Evolutionary conservation across 768 basidiomycete genomes (phyloP).

Genomic region (Panus rudis): DNA sequence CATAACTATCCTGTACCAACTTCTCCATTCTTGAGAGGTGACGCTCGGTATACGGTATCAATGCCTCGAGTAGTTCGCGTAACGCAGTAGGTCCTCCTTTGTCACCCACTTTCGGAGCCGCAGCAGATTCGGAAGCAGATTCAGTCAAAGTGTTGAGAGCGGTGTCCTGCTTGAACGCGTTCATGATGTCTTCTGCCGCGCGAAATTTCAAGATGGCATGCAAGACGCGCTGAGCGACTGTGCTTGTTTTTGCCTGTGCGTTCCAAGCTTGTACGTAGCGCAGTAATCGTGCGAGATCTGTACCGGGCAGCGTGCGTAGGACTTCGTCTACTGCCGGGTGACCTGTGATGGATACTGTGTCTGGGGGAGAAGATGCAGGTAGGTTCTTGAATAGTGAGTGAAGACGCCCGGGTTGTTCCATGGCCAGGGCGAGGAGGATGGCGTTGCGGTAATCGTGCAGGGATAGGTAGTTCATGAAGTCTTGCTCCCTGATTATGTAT

Average conservation of each 20-base stretch:
- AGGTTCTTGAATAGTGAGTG: constrained; percentile 72
- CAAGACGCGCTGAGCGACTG: constrained; percentile 78
- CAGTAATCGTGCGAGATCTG: constrained; percentile 77
- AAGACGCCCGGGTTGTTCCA: constrained; percentile 89
- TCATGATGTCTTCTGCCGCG: constrained; percentile 64
- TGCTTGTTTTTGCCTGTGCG: constrained; percentile 82
- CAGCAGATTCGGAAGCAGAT: constrained; percentile 21
- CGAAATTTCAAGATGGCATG: constrained; percentile 76
- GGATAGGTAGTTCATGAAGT: constrained; percentile 84
- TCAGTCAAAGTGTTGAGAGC: constrained; percentile 10
- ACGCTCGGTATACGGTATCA: constrained; percentile 92
- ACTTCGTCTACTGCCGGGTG: constrained; percentile 73
- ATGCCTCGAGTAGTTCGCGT: constrained; percentile 74
- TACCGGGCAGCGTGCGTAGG: constrained; percentile 57
- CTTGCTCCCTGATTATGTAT: constrained; percentile 91
- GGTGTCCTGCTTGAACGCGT: constrained; percentile 41
- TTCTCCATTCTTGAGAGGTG: constrained; percentile 82
- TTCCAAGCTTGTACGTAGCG: constrained; percentile 90
- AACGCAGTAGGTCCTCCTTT: constrained; percentile 27
- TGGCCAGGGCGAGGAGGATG: constrained; percentile 84
- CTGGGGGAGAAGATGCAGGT: constrained; percentile 13
- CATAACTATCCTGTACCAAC: constrained; percentile 90
- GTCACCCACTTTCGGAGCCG: constrained; percentile 6
- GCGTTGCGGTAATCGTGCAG: constrained; percentile 88
- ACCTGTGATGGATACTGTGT: constrained; percentile 49